These are phyloP conservation scores for Cordia subcordata DNA, from an alignment of 257 asterid genomes.

Conservation along the genomic window DNA sequence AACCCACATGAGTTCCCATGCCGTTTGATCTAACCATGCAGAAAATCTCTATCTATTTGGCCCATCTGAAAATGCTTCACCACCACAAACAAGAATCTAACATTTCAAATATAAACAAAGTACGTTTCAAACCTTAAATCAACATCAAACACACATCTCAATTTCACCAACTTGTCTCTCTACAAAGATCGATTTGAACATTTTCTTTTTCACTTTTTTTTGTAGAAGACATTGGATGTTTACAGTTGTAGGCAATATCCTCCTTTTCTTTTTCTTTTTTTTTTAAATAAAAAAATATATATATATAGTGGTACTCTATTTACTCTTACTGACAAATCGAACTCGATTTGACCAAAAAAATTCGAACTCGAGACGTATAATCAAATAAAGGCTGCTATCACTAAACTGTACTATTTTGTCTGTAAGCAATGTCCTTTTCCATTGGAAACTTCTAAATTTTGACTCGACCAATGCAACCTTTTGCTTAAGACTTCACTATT, in stretches of 20 bases:
- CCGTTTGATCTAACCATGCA: slow-evolving; percentile 42
- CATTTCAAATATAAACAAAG: slow-evolving; percentile 13
- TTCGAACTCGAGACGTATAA: no score
- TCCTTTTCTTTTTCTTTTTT: no score
- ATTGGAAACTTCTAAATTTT: slow-evolving; percentile 21
- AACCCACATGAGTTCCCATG: slow-evolving; percentile 83
- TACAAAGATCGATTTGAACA: slow-evolving; percentile 25
- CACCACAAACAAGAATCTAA: slow-evolving; percentile 39
- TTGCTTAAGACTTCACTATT: slow-evolving; percentile 26
- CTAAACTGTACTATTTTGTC: no score
- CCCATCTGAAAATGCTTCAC: slow-evolving; percentile 43
- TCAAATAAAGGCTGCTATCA: no score
- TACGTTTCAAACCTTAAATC: slow-evolving; percentile 29
- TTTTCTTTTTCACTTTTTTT: slow-evolving; percentile 33
- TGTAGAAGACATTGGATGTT: slow-evolving; percentile 17
- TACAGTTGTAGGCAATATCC: slow-evolving; percentile 39
- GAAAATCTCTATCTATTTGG: slow-evolving; percentile 31
- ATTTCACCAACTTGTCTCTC: slow-evolving; percentile 27
- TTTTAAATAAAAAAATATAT: no score
- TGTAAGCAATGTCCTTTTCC: slow-evolving; percentile 36
- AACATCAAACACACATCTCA: slow-evolving; percentile 23
- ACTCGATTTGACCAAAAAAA: no score
- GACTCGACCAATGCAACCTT: slow-evolving; percentile 23
- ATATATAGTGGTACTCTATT: no score
- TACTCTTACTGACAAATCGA: no score